Conservation (phyloP, 2,329 filamentous ascomycete species). For the Claviceps sp. region DNA sequence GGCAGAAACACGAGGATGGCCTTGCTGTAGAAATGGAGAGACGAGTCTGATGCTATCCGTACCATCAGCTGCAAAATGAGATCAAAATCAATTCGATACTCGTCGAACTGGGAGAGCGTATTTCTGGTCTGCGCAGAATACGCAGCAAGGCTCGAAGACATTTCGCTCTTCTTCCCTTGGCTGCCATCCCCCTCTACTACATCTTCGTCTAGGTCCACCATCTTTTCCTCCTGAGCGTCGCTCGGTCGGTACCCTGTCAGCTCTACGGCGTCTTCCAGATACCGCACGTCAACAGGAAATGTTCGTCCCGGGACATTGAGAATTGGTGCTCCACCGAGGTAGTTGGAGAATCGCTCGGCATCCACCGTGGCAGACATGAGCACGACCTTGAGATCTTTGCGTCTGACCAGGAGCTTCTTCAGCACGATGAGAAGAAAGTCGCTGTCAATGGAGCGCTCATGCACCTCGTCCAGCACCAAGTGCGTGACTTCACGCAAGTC, state of each 20-base stretch:
- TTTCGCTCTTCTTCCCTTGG: conserved; percentile 39
- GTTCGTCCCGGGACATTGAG: conserved; percentile 86
- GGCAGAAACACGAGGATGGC: conserved; percentile 92
- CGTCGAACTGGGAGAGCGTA: conserved; percentile 66
- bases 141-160: conserved; percentile 50
- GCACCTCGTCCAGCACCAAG: conserved; percentile 91
- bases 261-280: conserved; percentile 86
- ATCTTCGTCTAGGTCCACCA: conserved; percentile 52
- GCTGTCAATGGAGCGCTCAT: conserved; percentile 91
- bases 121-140: conserved; percentile 69
- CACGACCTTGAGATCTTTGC: conserved; percentile 79
- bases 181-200: conserved; percentile 32
- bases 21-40: conserved; percentile 62
- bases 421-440: conserved; percentile 92
- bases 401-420: conserved; percentile 61
- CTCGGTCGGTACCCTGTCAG: conserved; percentile 58
- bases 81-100: conserved; percentile 84
- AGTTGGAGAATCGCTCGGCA: conserved; percentile 78
- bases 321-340: conserved; percentile 73
- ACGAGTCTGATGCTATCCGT: conserved; percentile 56
- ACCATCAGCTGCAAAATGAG: conserved; percentile 69
- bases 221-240: conserved; percentile 32
- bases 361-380: conserved; percentile 98
- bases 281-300: conserved; percentile 79
- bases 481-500: conserved; percentile 85